Base-by-base conservation (phyloP, 1,139 yeast species). In the Magnusiomyces ingens region DNA sequence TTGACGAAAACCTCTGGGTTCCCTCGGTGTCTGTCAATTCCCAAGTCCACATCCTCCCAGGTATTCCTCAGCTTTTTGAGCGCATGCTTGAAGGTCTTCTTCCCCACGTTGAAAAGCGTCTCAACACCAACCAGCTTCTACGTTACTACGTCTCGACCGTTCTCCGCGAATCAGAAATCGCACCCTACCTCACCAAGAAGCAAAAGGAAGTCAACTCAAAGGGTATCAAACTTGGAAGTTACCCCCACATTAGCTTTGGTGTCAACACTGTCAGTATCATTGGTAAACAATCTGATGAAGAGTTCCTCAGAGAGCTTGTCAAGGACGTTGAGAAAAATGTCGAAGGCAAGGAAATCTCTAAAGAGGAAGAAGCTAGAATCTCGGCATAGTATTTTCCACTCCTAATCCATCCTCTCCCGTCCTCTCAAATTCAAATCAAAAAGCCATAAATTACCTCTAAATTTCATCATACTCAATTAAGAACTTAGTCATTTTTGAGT, bases 31-130 rank as follows among this genome's bases (percentile, higher is more conserved):
- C 81, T 0, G 71, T 89, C 19, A 75, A 83, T 51, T 64, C 77
- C 45, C 78, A 80, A 60, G 82, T 87, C 1, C 84, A 79, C 62
- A 78, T 89, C 22, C 72, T 89, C 42, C 96, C 96, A 0, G 96
- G 96, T 0, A 83, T 89, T 2, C 95, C 96, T 0, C 81, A 80
- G 58, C 71, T 88, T 35, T 89, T 87, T 67, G 77, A 76, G 54
- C 69, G 70, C 46, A 70, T 88, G 58, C 65, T 87, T 17, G 71
- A 67, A 12, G 75, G 74, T 1, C 64, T 75, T 32, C 62, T 70
- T 45, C 72, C 74, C 1, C 55, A 59, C 13, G 58, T 76, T 17
- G 55, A 57, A 8, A 59, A 61, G 3, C 62, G 73, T 13, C 58
- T 73, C 5, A 48, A 50, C 22, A 69, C 70, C 10, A 55, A 68